Conservation (phyloP, 345 rosid genomes). For the Leavenworthia alabamica region DNA sequence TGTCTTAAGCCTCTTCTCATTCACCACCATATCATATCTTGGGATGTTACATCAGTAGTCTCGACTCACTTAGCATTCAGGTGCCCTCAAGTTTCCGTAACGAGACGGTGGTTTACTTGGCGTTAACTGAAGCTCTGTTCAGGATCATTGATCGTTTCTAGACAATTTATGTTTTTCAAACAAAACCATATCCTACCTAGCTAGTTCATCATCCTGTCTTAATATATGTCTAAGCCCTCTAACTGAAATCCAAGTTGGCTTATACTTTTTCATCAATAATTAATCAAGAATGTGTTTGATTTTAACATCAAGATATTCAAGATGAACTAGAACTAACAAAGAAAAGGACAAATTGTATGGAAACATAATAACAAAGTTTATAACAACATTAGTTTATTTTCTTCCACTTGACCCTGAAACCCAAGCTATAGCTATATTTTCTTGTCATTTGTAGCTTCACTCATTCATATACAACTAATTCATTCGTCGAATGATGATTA, state of each 20-base stretch:
- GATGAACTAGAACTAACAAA: neutral
- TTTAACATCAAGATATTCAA: neutral
- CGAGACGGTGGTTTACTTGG: conserved; percentile 23
- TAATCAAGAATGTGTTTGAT: neutral
- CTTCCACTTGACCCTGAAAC: neutral
- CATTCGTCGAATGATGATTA: neutral
- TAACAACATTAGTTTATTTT: neutral
- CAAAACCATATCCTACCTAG: neutral
- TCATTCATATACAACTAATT: neutral
- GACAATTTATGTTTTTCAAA: neutral
- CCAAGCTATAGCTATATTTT: neutral
- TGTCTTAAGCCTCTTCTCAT: too few species aligned
- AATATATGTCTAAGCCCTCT: neutral
- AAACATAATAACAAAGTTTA: neutral
- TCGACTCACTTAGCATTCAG: conserved; percentile 9
- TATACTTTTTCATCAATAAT: neutral
- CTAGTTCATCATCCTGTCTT: neutral
- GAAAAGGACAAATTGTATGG: neutral
- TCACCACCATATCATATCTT: too few species aligned
- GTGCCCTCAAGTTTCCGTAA: conserved; percentile 7
- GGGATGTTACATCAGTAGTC: neutral
- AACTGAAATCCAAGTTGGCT: neutral
- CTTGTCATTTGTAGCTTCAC: neutral
- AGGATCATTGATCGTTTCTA: conserved; percentile 33
- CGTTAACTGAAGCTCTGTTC: conserved; percentile 24